phyloP scores from a whole-genome alignment of 225 moss, liverwort and hornwort species.

The Bryum argenteum region DNA sequence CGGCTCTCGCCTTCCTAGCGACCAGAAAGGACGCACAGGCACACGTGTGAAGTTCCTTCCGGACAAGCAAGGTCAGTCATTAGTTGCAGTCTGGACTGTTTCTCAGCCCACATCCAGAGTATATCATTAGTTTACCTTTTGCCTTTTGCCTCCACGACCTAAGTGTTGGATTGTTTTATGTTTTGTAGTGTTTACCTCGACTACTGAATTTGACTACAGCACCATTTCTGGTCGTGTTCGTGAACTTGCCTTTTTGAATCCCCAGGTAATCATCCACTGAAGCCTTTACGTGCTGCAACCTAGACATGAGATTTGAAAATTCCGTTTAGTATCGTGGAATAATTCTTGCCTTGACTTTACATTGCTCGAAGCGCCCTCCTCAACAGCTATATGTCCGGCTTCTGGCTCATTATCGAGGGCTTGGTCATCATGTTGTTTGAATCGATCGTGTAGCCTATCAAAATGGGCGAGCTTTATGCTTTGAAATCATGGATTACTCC shows the following conservation, averaged over 20 bases:
- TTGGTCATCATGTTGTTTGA: too few relatives aligned
- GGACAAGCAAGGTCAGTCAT: slow-evolving; percentile 64
- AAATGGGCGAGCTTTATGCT: too few relatives aligned
- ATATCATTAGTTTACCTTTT: slow-evolving; percentile 12
- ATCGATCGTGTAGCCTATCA: too few relatives aligned
- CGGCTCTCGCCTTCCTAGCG: slow-evolving; percentile 46
- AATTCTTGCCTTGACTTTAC: not conserved
- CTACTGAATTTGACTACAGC: slow-evolving; percentile 84
- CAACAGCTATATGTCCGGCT: too few relatives aligned
- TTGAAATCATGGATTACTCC: too few relatives aligned
- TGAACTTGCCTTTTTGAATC: slow-evolving; percentile 91
- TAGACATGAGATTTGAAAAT: slow-evolving; percentile 16
- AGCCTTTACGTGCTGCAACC: slow-evolving; percentile 6
- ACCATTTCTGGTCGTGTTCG: slow-evolving; percentile 81
- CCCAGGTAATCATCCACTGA: slow-evolving; percentile 62
- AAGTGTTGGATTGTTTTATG: not conserved
- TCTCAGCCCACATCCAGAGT: not conserved
- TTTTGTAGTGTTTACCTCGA: slow-evolving; percentile 73
- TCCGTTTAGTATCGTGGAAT: not conserved
- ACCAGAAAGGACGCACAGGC: slow-evolving; percentile 70
- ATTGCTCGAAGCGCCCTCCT: not conserved
- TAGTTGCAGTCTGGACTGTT: not conserved
- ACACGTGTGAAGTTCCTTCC: slow-evolving; percentile 90
- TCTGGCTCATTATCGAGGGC: too few relatives aligned
- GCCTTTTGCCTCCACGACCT: not conserved